phyloP scores from a whole-genome alignment of 2,329 filamentous ascomycete species.

The Talaromyces sp. region DNA sequence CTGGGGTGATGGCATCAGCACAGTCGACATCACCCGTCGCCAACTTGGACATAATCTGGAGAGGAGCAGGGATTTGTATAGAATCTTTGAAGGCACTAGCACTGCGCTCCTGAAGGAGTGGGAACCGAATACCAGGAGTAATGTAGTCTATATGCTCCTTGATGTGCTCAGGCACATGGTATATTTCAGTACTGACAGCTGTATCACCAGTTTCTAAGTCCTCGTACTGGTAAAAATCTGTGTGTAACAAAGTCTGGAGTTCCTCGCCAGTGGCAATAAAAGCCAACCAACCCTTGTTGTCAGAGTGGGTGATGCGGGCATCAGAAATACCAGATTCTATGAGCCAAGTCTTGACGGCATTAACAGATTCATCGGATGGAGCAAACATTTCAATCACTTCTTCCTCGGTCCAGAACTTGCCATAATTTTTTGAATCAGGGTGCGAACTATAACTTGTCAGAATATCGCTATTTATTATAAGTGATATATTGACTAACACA shows the following conservation, averaged over 20 bases:
- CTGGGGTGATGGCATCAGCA: slow-evolving; percentile 55
- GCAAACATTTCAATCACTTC: slow-evolving; percentile 45
- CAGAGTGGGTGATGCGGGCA: slow-evolving; percentile 49
- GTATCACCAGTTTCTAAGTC: slow-evolving; percentile 34
- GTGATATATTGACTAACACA: slow-evolving; percentile 1
- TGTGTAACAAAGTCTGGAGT: slow-evolving; percentile 52
- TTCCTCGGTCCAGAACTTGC: slow-evolving; percentile 43
- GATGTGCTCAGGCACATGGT: slow-evolving; percentile 50
- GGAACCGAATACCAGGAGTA: slow-evolving; percentile 53
- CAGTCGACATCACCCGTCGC: slow-evolving; percentile 36
- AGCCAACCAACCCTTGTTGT: slow-evolving; percentile 52
- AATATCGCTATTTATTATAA: background rate
- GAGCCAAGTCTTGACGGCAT: slow-evolving; percentile 54
- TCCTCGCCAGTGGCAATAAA: slow-evolving; percentile 56
- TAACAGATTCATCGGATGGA: slow-evolving; percentile 46
- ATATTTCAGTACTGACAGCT: slow-evolving; percentile 39
- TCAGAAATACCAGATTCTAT: slow-evolving; percentile 49
- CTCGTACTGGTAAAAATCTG: slow-evolving; percentile 53
- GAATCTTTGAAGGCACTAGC: slow-evolving; percentile 19
- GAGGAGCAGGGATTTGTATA: background rate
- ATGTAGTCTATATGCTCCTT: slow-evolving; percentile 55
- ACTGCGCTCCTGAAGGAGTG: slow-evolving; percentile 27
- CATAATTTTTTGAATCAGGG: slow-evolving; percentile 43
- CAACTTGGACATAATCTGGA: background rate
- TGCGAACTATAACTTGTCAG: slow-evolving; percentile 25